Conservation (phyloP, 192 early-diverging fungal genomes). For the Dimargaris verticillata region DNA sequence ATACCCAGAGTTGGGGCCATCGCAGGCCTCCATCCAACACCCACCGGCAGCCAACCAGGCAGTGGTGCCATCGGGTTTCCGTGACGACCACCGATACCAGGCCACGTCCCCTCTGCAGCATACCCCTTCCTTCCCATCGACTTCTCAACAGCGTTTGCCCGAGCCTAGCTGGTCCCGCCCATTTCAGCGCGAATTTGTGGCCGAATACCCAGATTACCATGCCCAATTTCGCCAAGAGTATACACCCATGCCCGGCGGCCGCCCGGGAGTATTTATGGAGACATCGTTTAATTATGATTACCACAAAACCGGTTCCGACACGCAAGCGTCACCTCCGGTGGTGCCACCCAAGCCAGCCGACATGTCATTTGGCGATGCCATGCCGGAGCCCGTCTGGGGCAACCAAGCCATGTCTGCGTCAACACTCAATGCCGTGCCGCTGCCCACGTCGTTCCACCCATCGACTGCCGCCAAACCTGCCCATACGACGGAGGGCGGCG, state of each 20-base stretch:
- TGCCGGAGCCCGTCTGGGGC: background rate
- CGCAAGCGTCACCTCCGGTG: background rate
- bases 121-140: background rate
- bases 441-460: background rate
- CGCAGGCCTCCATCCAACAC: too few species aligned
- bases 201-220: background rate
- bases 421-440: background rate
- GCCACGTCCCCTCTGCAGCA: background rate
- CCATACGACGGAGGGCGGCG: slow-evolving; percentile 25
- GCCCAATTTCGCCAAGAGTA: background rate
- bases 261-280: background rate
- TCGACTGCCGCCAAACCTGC: background rate
- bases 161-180: background rate
- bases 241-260: background rate
- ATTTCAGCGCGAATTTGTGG: slow-evolving; percentile 1
- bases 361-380: background rate
- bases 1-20: too few species aligned
- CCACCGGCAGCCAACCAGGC: too few species aligned
- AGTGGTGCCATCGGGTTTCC: too few species aligned
- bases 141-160: background rate
- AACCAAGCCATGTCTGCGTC: background rate
- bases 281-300: slow-evolving; percentile 5
- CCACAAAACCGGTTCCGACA: background rate
- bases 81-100: background rate
- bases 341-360: slow-evolving; percentile 1